Conservation (phyloP, 768 basidiomycete species). For the Pisolithus albus region DNA sequence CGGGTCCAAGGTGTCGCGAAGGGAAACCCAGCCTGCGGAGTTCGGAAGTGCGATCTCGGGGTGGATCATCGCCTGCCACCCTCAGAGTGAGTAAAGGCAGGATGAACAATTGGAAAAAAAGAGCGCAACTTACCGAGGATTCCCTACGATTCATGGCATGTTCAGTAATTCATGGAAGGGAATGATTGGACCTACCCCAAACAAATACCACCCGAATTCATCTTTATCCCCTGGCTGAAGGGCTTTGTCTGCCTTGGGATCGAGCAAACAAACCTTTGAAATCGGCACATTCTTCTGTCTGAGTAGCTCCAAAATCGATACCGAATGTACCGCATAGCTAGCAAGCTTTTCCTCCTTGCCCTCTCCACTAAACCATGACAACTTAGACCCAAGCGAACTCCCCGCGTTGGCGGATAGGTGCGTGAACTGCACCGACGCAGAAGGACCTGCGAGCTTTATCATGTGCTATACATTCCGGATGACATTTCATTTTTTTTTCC, state of each 20-base stretch:
- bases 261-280: conserved; percentile 81
- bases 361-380: conserved; percentile 4
- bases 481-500: background rate
- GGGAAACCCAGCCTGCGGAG: conserved; percentile 85
- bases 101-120: background rate
- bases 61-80: conserved; percentile 83
- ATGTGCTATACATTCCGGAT: conserved; percentile 56
- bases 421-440: conserved; percentile 72
- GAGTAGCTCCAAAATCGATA: conserved; percentile 12
- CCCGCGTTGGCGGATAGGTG: conserved; percentile 73
- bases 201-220: conserved; percentile 85
- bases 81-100: background rate
- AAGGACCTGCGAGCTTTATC: conserved; percentile 64
- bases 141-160: conserved; percentile 35
- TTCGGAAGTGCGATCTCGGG: conserved; percentile 86
- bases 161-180: background rate
- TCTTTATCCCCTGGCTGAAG: conserved; percentile 75
- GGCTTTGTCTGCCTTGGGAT: conserved; percentile 71
- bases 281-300: conserved; percentile 28
- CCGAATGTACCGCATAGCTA: conserved; percentile 20
- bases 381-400: conserved; percentile 38
- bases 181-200: conserved; percentile 53
- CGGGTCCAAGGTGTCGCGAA: conserved; percentile 70
- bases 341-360: background rate
- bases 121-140: conserved; percentile 43